Evolutionary conservation across 257 asterid species (phyloP).

Genomic region (Lycium ferocissimum): DNA sequence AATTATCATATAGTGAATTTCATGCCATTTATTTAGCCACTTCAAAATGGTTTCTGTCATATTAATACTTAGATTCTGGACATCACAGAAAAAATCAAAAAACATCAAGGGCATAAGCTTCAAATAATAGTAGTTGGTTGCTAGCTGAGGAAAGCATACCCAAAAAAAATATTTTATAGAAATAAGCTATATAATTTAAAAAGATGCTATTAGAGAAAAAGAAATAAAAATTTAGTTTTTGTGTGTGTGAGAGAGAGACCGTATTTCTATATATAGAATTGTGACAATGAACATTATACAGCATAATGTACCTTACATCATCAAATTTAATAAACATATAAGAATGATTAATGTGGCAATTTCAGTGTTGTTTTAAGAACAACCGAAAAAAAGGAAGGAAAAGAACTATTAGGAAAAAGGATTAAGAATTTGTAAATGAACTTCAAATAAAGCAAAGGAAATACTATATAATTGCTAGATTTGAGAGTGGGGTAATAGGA

Average conservation of each 20-base stretch:
- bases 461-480: not conserved
- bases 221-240: too few species aligned
- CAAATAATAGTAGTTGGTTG: not conserved
- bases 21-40: not conserved
- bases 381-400: too few species aligned
- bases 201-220: too few species aligned
- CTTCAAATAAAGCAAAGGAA: not conserved
- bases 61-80: not conserved
- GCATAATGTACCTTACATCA: too few species aligned
- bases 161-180: too few species aligned
- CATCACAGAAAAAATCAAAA: not conserved
- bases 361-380: too few species aligned
- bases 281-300: too few species aligned
- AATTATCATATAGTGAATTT: not conserved
- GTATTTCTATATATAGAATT: too few species aligned
- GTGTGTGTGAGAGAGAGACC: too few species aligned
- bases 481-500: not conserved
- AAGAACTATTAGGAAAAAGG: not conserved
- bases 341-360: not conserved
- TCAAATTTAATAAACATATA: not conserved
- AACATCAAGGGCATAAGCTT: not conserved
- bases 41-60: conserved; percentile 3
- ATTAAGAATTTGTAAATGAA: not conserved
- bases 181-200: too few species aligned
- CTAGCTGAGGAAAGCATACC: not conserved